Evolutionary conservation across 805 yeast species (phyloP), one percentile per base, ranked within the genome.

Genomic region (Starmerella tilneyi): DNA sequence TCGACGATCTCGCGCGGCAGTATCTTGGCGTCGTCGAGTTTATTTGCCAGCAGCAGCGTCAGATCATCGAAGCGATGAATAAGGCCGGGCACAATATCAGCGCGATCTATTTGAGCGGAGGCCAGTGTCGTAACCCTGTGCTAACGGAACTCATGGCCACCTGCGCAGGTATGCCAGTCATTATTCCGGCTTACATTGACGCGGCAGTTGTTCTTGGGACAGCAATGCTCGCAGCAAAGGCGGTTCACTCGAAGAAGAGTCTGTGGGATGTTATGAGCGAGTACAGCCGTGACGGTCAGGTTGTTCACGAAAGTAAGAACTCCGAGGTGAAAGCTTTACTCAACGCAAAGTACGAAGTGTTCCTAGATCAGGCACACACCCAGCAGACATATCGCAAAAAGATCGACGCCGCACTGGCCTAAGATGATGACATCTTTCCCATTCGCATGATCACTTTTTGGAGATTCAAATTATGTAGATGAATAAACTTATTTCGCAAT

Each of bases 141-240:
- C 71, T 92, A 50, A 86, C 92, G 79, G 74, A 94, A 66, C 66
- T 92, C 49, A 73, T 92, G 62, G 94, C 96, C 1, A 94, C 89
- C 57, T 83, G 94, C 59, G 85, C 96, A 0, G 94, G 94, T 4
- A 70, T 81, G 66, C 95, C 96, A 15, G 79, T 92, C 47, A 76
- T 92, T 40, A 84, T 89, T 51, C 98, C 98, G 40, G 74, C 89
- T 58, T 88, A 92, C 64, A 86, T 89, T 57, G 97, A 89, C 60
- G 92, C 96, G 1, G 94, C 96, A 2, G 98, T 92, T 31, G 97
- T 92, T 2, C 83, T 89, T 60, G 98, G 98, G 20, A 75, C 96
- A 4, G 97, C 98, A 0, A 68, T 92, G 60, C 71, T 92, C 50
- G 98, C 97, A 30, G 96, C 97, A 2, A 85, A 79, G 50, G 97